Evolutionary conservation across 1,284 basidiomycete genomes (phyloP), one percentile per base, ranked within the genome.

Genomic region (Ceratobasidium theobromae): DNA sequence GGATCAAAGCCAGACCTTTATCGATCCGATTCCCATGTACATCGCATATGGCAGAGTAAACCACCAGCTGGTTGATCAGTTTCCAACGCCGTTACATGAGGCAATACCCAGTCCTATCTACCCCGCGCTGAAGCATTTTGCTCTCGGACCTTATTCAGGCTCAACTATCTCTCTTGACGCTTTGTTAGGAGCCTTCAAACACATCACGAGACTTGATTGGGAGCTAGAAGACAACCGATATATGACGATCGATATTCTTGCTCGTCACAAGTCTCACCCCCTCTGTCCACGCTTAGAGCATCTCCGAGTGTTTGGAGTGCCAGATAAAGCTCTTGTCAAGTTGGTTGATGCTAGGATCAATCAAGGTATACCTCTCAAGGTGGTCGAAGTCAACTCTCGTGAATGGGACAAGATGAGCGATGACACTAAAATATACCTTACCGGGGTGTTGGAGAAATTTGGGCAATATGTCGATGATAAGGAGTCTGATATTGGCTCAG

Each of bases 221-320:
- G 27, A 46, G n/a, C 40, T 32, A 5, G 18, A n/a, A 3, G 25
- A 14, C 1, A 21, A 45, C 12, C 27, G 16, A 3, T 3, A 1
- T n/a, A 32, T n/a, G 1, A 16, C 40, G 21, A 46, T 58, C 14
- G 16, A 45, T 6, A 8, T 38, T 38, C 6, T 38, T 8, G 35
- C 6, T 38, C 16, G 8, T 4, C 9, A 14, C 21, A 28, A 6
- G 40, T n/a, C 43, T 23, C 16, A 18, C 9, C 3, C 21, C 3
- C 23, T 45, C n/a, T 58, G 55, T 28, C 55, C 40, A 28, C 41
- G 27, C 23, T n/a, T 58, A 16, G 41, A 45, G 30, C 41, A 58
- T 32, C 25, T 58, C 21, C 55, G 55, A 32, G 55, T 48, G 5
- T 41, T 9, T 33, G 55, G 41, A 25, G 41, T 58, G 3, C 25